phyloP scores from a whole-genome alignment of 768 basidiomycete genomes.

The Mycena kentingensis region DNA sequence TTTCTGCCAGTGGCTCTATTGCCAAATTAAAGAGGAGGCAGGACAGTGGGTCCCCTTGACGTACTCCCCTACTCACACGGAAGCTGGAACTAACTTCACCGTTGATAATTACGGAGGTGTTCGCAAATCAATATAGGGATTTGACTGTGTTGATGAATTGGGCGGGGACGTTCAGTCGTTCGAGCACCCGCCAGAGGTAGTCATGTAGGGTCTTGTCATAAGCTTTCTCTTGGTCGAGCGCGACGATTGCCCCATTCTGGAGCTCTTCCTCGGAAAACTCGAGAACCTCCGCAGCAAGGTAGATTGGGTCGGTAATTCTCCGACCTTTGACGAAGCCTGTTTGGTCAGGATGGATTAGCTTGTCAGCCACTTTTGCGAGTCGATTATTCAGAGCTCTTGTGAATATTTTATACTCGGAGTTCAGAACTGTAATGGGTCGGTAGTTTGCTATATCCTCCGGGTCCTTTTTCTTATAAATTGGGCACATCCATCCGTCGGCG shows the following conservation, averaged over 20 bases:
- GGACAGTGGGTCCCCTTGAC: conserved; percentile 40
- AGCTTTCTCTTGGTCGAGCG: conserved; percentile 7
- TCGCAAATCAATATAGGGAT: conserved; percentile 17
- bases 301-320: conserved; percentile 24
- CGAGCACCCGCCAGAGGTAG: conserved; percentile 4
- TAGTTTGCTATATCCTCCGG: not conserved
- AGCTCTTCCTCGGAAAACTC: conserved; percentile 1
- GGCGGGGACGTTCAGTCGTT: not conserved
- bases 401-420: conserved; percentile 9
- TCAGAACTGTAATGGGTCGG: conserved; percentile 4
- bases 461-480: not conserved
- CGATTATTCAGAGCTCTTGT: not conserved
- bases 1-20: conserved; percentile 40
- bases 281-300: conserved; percentile 15
- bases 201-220: conserved; percentile 21
- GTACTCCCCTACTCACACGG: conserved; percentile 10
- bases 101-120: conserved; percentile 10
- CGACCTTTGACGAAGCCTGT: conserved; percentile 25
- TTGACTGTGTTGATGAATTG: conserved; percentile 16
- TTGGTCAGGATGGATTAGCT: not conserved
- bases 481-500: conserved; percentile 23
- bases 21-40: conserved; percentile 42
- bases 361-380: not conserved
- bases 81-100: conserved; percentile 13
- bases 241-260: conserved; percentile 3